Evolutionary conservation across 169 alveolate genomes (phyloP), one percentile per base, ranked within the genome.

Genomic region (Plasmodium malariae): DNA sequence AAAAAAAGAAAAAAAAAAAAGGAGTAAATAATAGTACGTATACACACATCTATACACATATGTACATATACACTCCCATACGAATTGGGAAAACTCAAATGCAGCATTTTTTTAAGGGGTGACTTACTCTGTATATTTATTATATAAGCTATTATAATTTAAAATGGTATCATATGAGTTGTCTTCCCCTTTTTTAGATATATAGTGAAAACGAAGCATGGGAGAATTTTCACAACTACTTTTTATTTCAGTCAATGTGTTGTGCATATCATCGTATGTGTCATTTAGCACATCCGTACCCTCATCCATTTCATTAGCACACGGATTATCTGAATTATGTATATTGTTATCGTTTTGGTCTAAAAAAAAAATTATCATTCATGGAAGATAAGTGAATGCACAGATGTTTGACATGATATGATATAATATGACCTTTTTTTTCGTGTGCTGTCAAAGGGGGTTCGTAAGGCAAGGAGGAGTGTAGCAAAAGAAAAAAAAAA

Each of bases 91-190:
- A n/a, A n/a, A n/a, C n/a, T n/a, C n/a, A n/a, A n/a, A n/a, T n/a
- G n/a, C n/a, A n/a, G n/a, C n/a, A n/a, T n/a, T n/a, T n/a, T 60
- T 26, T 60, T 5, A 1, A 14, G 1, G 1, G 14, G 24, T 14
- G 30, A 36, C 74, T 59, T 65, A 78, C 89, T 59, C 48, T 48
- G 89, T 34, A 37, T 78, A 78, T 32, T 63, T 63, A 30, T 62
- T 78, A 26, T 78, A 78, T 19, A 78, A 26, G 2, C 30, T 63
- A 30, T 65, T 78, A 40, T 63, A 78, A 48, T n/a, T 78, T 11
- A 19, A 4, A 28, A 48, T 40, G 9, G 40, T 37, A 32, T 51
- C 48, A 2, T 43, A 14, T 37, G 34, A 24, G 1, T 19, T 28
- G 40, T 40, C 55, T 19, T 63, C 57, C 55, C 17, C 48, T n/a